Evolutionary conservation across 2,329 filamentous ascomycete species (phyloP).

Genomic region (Dactylellina haptotyla): DNA sequence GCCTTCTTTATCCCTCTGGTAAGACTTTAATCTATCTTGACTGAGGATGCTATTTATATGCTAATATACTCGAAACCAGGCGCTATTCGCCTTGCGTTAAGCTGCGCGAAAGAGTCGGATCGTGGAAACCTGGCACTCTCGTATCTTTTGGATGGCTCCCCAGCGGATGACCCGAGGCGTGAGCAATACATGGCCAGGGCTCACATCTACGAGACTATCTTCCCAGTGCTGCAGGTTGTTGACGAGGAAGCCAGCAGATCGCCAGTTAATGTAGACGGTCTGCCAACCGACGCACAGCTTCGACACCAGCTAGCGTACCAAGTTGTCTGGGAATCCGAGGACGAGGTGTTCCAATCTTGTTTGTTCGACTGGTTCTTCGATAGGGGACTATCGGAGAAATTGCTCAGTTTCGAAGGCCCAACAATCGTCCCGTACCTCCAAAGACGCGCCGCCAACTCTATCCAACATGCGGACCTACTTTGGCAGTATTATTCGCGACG

Average conservation of each 20-base stretch:
- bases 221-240: conserved; percentile 79
- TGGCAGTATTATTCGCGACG: conserved; percentile 92
- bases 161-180: conserved; percentile 75
- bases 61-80: conserved; percentile 64
- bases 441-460: conserved; percentile 76
- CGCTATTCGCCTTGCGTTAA: conserved; percentile 85
- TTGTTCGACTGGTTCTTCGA: conserved; percentile 98
- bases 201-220: conserved; percentile 86
- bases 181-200: conserved; percentile 76
- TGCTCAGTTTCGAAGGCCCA: conserved; percentile 83
- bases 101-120: conserved; percentile 84
- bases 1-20: conserved; percentile 73
- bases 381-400: conserved; percentile 83
- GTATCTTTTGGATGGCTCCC: conserved; percentile 87
- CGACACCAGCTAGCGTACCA: conserved; percentile 88
- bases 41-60: not conserved
- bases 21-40: not conserved
- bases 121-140: conserved; percentile 83
- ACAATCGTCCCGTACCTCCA: conserved; percentile 88
- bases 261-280: conserved; percentile 80
- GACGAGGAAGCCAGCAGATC: conserved; percentile 76
- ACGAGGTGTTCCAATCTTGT: conserved; percentile 94
- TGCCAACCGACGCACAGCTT: conserved; percentile 77
- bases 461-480: conserved; percentile 85
- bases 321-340: conserved; percentile 85